Conservation (phyloP, 2,329 filamentous ascomycete genomes). For the Chaetomiaceae sp. region DNA sequence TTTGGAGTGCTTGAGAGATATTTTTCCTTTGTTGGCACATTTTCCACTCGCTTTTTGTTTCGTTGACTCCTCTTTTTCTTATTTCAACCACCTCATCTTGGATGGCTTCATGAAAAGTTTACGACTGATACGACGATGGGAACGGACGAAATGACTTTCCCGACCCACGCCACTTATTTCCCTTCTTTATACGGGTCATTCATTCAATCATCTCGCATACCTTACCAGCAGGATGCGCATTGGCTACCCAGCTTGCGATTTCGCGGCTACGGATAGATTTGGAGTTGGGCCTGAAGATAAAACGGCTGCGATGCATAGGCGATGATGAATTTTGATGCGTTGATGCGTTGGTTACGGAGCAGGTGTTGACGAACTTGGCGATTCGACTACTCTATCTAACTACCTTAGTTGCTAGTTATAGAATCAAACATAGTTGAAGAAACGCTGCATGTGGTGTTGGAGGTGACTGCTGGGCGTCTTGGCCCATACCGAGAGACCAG, state of each 20-base stretch:
- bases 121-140: constrained; percentile 14
- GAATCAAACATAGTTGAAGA: background rate
- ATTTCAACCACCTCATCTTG: constrained; percentile 11
- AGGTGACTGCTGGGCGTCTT: no score
- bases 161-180: background rate
- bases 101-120: constrained; percentile 15
- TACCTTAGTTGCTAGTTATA: background rate
- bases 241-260: constrained; percentile 1
- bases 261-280: constrained; percentile 17
- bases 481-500: no score
- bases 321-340: constrained; percentile 12
- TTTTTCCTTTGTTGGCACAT: constrained; percentile 6
- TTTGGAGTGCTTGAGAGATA: background rate
- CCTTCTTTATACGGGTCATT: background rate
- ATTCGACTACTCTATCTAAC: constrained; percentile 1
- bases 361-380: background rate
- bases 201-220: background rate
- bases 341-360: background rate
- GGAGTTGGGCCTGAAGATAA: constrained; percentile 21
- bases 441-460: no score
- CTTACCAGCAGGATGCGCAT: background rate
- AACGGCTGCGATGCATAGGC: constrained; percentile 13
- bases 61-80: background rate
- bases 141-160: constrained; percentile 9
- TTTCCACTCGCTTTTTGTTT: constrained; percentile 4